Conservation (phyloP, 2,329 filamentous ascomycete genomes). For the Talaromyces sp. region DNA sequence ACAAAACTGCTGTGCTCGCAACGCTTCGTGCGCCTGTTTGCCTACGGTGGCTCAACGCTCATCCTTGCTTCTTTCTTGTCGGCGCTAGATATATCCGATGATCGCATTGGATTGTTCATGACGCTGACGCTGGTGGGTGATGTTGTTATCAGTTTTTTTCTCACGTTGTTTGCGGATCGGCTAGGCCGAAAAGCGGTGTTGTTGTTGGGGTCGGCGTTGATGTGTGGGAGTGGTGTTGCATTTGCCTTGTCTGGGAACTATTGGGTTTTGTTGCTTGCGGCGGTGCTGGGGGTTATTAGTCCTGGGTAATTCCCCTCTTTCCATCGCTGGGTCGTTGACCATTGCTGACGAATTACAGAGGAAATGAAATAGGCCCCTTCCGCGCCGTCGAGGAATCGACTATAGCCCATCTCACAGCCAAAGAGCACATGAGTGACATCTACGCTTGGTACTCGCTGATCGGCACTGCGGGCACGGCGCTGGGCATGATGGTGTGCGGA, state of each 20-base stretch:
- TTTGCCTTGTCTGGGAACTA: constrained; percentile 57
- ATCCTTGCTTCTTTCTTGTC: constrained; percentile 62
- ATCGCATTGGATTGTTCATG: constrained; percentile 63
- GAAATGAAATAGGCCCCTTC: constrained; percentile 66
- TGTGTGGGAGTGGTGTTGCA: constrained; percentile 54
- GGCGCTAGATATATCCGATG: constrained; percentile 54
- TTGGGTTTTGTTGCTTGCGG: constrained; percentile 57
- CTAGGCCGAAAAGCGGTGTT: constrained; percentile 57
- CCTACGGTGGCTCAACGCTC: constrained; percentile 60
- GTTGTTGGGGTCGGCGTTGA: constrained; percentile 52
- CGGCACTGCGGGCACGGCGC: constrained; percentile 59
- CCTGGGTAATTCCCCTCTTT: constrained; percentile 40
- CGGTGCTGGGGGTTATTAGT: constrained; percentile 60
- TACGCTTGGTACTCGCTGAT: constrained; percentile 58
- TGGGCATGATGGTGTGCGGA: constrained; percentile 58
- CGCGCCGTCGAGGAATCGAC: constrained; percentile 64
- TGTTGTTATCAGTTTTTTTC: constrained; percentile 55
- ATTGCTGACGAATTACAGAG: constrained; percentile 30
- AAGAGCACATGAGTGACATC: constrained; percentile 58
- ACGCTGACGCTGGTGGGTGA: constrained; percentile 61
- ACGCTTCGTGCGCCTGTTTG: constrained; percentile 56
- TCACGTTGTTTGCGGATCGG: constrained; percentile 59
- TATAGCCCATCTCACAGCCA: constrained; percentile 58
- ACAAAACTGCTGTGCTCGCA: constrained; percentile 40
- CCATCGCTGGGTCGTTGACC: not conserved